Base-by-base conservation (phyloP, 768 basidiomycete species). In the Vararia minispora region DNA sequence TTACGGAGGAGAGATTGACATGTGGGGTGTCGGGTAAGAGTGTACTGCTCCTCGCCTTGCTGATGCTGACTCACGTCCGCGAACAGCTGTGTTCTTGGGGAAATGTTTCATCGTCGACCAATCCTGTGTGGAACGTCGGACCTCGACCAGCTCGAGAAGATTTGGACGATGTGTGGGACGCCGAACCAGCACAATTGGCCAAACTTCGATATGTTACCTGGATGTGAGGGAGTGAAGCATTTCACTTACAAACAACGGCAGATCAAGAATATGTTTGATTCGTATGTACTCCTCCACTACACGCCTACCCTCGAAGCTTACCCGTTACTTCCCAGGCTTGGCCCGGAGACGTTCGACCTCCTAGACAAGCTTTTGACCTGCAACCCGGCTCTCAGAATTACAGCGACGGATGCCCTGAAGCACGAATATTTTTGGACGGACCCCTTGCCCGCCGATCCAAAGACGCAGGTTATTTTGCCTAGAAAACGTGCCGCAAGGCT, bases 341-440 rank as follows among this genome's bases (percentile, higher is more conserved):
- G 73, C 12, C 56, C 68, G 25, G 79, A 87, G 55, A 86, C 84
- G 1, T 74, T 70, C 25, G 88, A 94, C 54, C 63, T 97, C 18
- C 52, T 95, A 45, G 89, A 91, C 48, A 79, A 76, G 51, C 61
- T 97, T 25, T 63, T 97, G 20, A 76, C 68, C 0, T 80, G 89
- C 49, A 85, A 97, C 55, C 94, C 94, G 2, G 67, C 69, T 43
- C 73, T 83, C 40, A 72, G 94, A 14, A 71, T 90, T 28, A 90
- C 91, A 2, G 94, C 94, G 7, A 59, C 72, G 2, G 71, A 88
- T 41, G 92, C 92, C 0, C 69, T 97, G 37, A 82, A 91, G 49
- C 90, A 97, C 54, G 79, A 85, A 14, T 98, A 90, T 64, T 95
- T 98, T 58, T 95, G 88, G 87, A 79, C 78, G 0, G 79, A 86